A percentile compares a stretch with the other conserved stretches of the same genome.
Conservation (phyloP, 495 filamentous ascomycete genomes). For the Aspergillus sclerotiicarbonarius region DNA sequence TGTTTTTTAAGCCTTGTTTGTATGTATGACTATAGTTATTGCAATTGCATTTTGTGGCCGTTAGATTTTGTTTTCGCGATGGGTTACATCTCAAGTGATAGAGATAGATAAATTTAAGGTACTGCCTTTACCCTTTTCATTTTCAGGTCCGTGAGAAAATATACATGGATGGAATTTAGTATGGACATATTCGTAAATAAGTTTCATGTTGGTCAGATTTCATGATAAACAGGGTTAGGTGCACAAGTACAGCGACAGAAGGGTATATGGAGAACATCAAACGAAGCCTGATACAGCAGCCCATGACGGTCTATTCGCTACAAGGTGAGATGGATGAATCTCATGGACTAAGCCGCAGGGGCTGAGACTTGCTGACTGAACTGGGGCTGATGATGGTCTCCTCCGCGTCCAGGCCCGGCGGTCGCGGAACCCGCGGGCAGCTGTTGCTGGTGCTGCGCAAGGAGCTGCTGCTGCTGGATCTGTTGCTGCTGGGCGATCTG, state of each 20-base stretch:
- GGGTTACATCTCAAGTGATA: too few species aligned
- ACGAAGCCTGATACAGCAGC: conserved; percentile 1
- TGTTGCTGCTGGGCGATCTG: conserved; percentile 47
- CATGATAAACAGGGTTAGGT: neutral
- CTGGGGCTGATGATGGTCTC: conserved; percentile 19
- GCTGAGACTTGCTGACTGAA: conserved; percentile 22
- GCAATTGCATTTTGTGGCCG: too few species aligned
- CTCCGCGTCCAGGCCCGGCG: conserved; percentile 36
- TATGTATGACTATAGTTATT: too few species aligned
- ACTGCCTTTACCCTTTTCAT: too few species aligned
- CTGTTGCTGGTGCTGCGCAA: conserved; percentile 35
- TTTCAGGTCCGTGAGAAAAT: too few species aligned
- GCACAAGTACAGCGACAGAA: conserved; percentile 5
- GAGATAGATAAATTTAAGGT: too few species aligned
- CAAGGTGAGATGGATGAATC: neutral
- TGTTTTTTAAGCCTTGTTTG: too few species aligned
- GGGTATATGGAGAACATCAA: conserved; percentile 13
- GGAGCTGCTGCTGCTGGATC: conserved; percentile 44
- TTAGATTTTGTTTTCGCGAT: too few species aligned
- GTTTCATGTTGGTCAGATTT: neutral
- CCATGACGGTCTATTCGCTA: conserved; percentile 1
- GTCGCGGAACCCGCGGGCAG: conserved; percentile 42
- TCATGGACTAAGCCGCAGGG: conserved; percentile 32
- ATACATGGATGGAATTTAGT: too few species aligned
- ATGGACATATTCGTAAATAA: too few species aligned